Evolutionary conservation across 2,329 filamentous ascomycete species (phyloP), one percentile per base, ranked within the genome.

Genomic region (Aspergillus cejpii): DNA sequence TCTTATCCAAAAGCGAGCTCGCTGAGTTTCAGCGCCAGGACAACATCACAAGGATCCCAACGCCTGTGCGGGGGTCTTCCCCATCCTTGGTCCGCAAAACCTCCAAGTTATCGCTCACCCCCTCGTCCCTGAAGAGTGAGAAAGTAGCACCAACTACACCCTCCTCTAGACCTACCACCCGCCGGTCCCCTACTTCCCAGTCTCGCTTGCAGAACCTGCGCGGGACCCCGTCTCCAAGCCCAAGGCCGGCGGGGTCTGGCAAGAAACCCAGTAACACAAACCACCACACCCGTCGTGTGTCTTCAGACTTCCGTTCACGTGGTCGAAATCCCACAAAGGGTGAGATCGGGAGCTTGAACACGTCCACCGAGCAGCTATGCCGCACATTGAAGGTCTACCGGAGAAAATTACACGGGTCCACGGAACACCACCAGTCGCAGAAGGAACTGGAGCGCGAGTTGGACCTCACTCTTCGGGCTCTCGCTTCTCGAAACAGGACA

Each of bases 1-100:
- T 98, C 6, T 74, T 97, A 24, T 95, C 90, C 1, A 88, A 86
- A 56, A 83, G 85, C 0, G 91, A 97, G 58, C 72, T 97, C 31
- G 85, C 88, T 6, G 87, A 90, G 49, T 90, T 94, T 42, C 74
- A 78, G 50, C 70, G 73, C 42, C 69, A 72, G 14, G 70, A 72
- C n/a, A 65, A 64, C 17, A 66, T 73, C 3, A 56, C 65, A n/a
- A 61, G 63, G 12, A 70, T 67, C 3, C 65, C 69, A 11, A 68
- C 68, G 4, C 67, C 65, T 4, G 66, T 69, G 5, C 68, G 72
- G n/a, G 70, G 68, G 33, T 56, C 64, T 27, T 74, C 71, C 12
- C 70, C 78, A 1, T 74, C 74, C 5, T 71, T 74, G 37, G 53
- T 80, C n/a, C 73, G 73, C 20, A 78, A 76, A 54, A 57, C 72